These are phyloP conservation scores for Flagelloscypha sp. DNA, from an alignment of 768 basidiomycete species.

Conservation along the genomic window DNA sequence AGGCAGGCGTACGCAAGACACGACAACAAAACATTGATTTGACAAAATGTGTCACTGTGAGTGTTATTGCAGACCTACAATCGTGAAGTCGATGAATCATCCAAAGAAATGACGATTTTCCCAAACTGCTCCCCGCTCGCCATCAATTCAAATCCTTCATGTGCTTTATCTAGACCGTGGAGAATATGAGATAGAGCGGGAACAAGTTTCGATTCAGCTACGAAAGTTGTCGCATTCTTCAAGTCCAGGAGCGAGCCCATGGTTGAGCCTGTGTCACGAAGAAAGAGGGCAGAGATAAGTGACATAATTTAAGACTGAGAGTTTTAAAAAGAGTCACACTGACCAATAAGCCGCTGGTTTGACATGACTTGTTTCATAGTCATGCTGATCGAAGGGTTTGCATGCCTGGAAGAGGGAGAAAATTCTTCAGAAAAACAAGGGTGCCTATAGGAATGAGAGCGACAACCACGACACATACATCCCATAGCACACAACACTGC, in stretches of 20 bases:
- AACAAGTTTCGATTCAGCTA: constrained; percentile 54
- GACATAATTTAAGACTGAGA: neutral
- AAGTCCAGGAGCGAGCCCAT: constrained; percentile 80
- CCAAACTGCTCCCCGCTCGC: constrained; percentile 64
- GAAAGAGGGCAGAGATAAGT: constrained; percentile 2
- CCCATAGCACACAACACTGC: constrained; percentile 55
- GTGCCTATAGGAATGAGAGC: neutral
- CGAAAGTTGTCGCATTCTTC: constrained; percentile 60
- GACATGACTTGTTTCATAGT: constrained; percentile 75
- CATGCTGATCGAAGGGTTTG: constrained; percentile 47
- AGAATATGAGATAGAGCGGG: constrained; percentile 66
- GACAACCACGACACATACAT: constrained; percentile 34
- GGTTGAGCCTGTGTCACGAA: constrained; percentile 49
- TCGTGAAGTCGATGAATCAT: too few relatives aligned
- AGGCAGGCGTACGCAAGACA: too few relatives aligned
- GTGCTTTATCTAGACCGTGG: constrained; percentile 54
- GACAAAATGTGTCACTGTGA: too few relatives aligned
- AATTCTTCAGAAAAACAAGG: neutral
- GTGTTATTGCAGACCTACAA: too few relatives aligned
- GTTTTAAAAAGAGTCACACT: constrained; percentile 10
- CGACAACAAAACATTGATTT: too few relatives aligned
- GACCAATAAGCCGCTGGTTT: constrained; percentile 69
- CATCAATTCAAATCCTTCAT: constrained; percentile 65
- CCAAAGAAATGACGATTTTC: constrained; percentile 71
- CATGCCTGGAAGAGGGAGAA: constrained; percentile 40